Percentiles rank a stretch among this genome's conserved stretches.
These are phyloP conservation scores for Phialophora chinensis DNA, from an alignment of 2,329 filamentous ascomycete genomes.

Conservation along the genomic window DNA sequence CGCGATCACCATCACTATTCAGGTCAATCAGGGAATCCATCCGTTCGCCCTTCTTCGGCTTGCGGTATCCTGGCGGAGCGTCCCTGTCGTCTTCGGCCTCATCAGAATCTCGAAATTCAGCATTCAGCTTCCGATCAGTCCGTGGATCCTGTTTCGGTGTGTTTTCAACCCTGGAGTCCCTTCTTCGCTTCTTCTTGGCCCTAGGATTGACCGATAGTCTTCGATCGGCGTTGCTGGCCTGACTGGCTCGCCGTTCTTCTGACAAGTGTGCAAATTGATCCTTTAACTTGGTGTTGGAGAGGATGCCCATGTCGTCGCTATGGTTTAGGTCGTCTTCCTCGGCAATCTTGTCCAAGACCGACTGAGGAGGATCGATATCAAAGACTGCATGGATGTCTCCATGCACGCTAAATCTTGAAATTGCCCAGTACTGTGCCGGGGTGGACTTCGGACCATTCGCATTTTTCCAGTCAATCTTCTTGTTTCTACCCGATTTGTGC, in stretches of 20 bases:
- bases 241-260: slow-evolving; percentile 20
- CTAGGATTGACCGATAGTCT: slow-evolving; percentile 18
- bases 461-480: slow-evolving; percentile 36
- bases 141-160: slow-evolving; percentile 9
- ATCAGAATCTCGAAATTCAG: slow-evolving; percentile 35
- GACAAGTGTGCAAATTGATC: slow-evolving; percentile 15
- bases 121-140: slow-evolving; percentile 24
- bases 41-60: slow-evolving; percentile 24
- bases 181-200: slow-evolving; percentile 14
- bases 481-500: slow-evolving; percentile 14
- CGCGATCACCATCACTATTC: slow-evolving; percentile 30
- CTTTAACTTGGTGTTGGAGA: slow-evolving; percentile 21
- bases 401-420: slow-evolving; percentile 71
- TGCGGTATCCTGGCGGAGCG: slow-evolving; percentile 27
- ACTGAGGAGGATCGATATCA: slow-evolving; percentile 70
- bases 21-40: slow-evolving; percentile 34
- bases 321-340: slow-evolving; percentile 63
- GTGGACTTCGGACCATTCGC: slow-evolving; percentile 31
- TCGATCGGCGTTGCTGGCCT: slow-evolving; percentile 10
- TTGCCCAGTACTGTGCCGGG: slow-evolving; percentile 64
- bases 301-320: slow-evolving; percentile 24
- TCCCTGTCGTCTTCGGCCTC: slow-evolving; percentile 28
- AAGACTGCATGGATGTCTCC: slow-evolving; percentile 76
- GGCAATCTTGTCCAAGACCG: slow-evolving; percentile 61
- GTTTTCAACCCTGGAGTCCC: slow-evolving; percentile 11